phyloP scores from a whole-genome alignment of 2,329 filamentous ascomycete species.

The Aspergillus sp. region DNA sequence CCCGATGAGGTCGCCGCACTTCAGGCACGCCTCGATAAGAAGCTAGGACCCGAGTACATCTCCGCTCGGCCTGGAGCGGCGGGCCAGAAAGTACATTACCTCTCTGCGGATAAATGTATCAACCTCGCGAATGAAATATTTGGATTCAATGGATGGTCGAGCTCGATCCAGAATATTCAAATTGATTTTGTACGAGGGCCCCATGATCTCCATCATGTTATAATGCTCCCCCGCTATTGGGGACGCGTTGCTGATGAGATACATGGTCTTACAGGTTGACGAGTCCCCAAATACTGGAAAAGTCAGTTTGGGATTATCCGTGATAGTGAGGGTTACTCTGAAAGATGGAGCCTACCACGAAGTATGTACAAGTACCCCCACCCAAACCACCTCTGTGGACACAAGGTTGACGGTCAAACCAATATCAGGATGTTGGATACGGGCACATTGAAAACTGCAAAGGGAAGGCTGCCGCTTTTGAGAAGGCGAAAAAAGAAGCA shows the following conservation, averaged over 20 bases:
- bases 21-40: constrained; percentile 82
- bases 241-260: constrained; percentile 1
- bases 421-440: constrained; percentile 77
- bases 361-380: constrained; percentile 33
- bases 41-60: constrained; percentile 94
- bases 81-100: constrained; percentile 85
- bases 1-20: constrained; percentile 88
- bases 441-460: constrained; percentile 95
- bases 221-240: background rate
- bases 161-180: constrained; percentile 89
- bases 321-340: constrained; percentile 85
- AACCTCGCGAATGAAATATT: constrained; percentile 93
- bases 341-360: constrained; percentile 96
- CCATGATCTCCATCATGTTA: background rate
- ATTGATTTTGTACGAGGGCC: constrained; percentile 76
- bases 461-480: constrained; percentile 91
- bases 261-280: constrained; percentile 59
- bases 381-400: constrained; percentile 2
- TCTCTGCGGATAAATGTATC: constrained; percentile 96
- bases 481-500: constrained; percentile 98
- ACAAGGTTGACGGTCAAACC: background rate
- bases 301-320: constrained; percentile 81
- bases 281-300: constrained; percentile 75
- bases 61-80: constrained; percentile 80
- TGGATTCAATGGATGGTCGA: constrained; percentile 97